Evolutionary conservation across 306 rosid species (phyloP).

Genomic region (Cyamopsis tetragonoloba): DNA sequence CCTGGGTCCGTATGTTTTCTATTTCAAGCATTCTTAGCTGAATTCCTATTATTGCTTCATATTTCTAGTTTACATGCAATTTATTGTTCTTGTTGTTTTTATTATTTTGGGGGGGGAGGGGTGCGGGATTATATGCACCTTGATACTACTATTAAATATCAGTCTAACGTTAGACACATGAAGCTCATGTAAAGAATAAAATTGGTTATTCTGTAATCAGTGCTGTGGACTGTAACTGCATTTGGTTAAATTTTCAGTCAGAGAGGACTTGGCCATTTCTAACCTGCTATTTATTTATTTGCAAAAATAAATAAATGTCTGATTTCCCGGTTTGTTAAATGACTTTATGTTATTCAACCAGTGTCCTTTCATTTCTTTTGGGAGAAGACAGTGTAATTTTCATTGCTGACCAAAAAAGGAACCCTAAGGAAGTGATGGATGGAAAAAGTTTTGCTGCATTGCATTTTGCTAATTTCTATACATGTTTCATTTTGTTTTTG

Average conservation of each 20-base stretch:
- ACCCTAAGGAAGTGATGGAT: not conserved
- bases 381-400: not conserved
- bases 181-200: constrained; percentile 6
- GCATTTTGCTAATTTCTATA: not conserved
- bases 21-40: constrained; percentile 17
- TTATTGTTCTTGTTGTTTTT: not conserved
- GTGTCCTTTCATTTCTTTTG: not conserved
- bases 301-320: not conserved
- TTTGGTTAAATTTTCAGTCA: constrained; percentile 10
- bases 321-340: not conserved
- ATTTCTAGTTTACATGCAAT: not conserved
- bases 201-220: constrained; percentile 2
- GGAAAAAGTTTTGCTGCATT: not conserved
- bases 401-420: constrained; percentile 4
- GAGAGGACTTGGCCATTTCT: not conserved
- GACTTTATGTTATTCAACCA: not conserved
- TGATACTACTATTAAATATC: too few relatives aligned
- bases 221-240: constrained; percentile 17
- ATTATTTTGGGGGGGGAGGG: too few relatives aligned
- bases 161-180: not conserved
- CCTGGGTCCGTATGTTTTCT: constrained; percentile 18
- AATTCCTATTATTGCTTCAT: constrained; percentile 15
- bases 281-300: constrained; percentile 14
- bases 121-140: constrained; percentile 19
- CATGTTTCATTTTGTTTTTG: not conserved